phyloP scores from a whole-genome alignment of 2,329 filamentous ascomycete species.

The Neonectria neomacrospora region DNA sequence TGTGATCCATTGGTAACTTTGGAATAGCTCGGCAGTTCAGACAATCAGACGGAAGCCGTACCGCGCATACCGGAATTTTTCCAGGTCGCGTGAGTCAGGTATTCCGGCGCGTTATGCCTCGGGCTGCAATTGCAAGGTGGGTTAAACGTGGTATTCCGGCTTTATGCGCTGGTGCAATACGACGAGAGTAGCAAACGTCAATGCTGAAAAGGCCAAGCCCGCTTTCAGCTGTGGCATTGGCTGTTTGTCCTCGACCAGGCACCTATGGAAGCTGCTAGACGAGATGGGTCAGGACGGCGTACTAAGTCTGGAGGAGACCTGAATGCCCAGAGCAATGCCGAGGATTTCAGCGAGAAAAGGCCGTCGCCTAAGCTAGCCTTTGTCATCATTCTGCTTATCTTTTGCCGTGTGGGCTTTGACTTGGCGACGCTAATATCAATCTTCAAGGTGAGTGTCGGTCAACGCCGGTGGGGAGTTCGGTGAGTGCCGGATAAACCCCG shows the following conservation, averaged over 20 bases:
- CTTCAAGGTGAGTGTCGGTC: constrained; percentile 10
- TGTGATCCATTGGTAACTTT: constrained; percentile 12
- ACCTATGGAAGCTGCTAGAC: constrained; percentile 19
- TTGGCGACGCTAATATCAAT: neutral
- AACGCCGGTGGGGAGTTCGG: neutral
- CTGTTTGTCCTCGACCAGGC: constrained; percentile 8
- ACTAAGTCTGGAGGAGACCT: constrained; percentile 4
- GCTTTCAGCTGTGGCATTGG: constrained; percentile 7
- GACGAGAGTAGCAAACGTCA: constrained; percentile 5
- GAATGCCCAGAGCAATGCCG: constrained; percentile 17
- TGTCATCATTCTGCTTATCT: constrained; percentile 1
- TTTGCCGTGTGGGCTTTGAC: constrained; percentile 1
- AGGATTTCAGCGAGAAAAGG: constrained; percentile 23
- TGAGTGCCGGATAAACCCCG: constrained; percentile 39
- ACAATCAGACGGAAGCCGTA: constrained; percentile 13
- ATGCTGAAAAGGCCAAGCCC: neutral
- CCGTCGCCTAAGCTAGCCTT: constrained; percentile 16
- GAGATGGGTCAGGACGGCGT: constrained; percentile 13
- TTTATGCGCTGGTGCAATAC: constrained; percentile 6
- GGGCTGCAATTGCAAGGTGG: no score
- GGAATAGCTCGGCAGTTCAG: constrained; percentile 20
- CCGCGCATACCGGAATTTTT: constrained; percentile 1
- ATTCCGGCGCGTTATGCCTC: no score
- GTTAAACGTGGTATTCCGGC: constrained; percentile 1
- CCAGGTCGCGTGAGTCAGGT: constrained; percentile 17